Base-by-base conservation (phyloP, 2,329 filamentous ascomycete species). In the Diaporthe aspalathi region DNA sequence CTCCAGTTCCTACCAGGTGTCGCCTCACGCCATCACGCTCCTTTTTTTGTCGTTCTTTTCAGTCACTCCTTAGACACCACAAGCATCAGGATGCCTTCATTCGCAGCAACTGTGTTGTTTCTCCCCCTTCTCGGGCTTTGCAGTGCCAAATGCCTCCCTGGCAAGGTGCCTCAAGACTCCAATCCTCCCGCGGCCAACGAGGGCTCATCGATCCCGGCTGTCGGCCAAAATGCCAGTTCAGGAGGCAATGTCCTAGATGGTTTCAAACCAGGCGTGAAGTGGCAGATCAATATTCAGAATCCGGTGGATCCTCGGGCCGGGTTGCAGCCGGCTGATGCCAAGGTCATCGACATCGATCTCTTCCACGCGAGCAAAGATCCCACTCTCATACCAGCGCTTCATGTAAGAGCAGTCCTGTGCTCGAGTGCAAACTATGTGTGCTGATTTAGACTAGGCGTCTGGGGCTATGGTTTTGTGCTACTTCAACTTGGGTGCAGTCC, bases 241-340 rank as follows among this genome's bases (percentile, higher is more conserved):
- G 60, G 27, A 49, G 24, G 24, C 20, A 43, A 54, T 5, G 20
- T 62, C 4, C 52, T 45, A n/a, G 54, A 52, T 40, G 32, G 24
- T 9, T 72, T 72, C 8, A 27, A 69, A 22, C 70, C 70, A 17
- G 70, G 70, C 2, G 70, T 53, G 16, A 72, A 72, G 49, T 72
- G 70, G 70, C 70, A 72, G 32, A 72, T 72, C 8, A 50, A 68
- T 6, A 72, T 72, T n/a, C 66, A 72, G 20, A 68, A 72, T 14
- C 67, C 70, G 14, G 60, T 72, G 22, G 70, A 72, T 12, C 56
- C 57, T 32, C 67, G 67, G 2, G 67, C 52, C 12, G 70, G 70
- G 20, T 11, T 70, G 22, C 56, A 72, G 60, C 70, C 67, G 3
- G 43, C 57, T 32, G 70, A 70, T 22, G 70, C 70, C 40, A 72